Evolutionary conservation across 2,329 filamentous ascomycete species (phyloP).

Genomic region (Hirsutella thompsonii): DNA sequence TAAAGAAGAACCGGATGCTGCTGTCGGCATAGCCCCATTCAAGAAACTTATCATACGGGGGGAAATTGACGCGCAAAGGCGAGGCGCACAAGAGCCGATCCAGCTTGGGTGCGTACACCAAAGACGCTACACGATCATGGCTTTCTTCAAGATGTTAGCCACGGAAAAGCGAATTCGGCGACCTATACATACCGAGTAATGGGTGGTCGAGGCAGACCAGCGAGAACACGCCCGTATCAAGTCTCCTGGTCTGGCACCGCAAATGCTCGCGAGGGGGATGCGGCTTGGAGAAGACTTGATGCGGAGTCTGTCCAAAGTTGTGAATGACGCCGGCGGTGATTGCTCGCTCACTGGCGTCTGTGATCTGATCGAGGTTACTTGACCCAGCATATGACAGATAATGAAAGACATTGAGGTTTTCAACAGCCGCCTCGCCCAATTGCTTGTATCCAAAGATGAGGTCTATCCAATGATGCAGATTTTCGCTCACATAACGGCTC

Average conservation of each 20-base stretch:
- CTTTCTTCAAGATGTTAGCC: conserved; percentile 31
- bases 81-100: conserved; percentile 76
- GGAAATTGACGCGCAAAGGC: conserved; percentile 75
- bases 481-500: conserved; percentile 79
- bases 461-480: conserved; percentile 92
- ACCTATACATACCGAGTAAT: conserved; percentile 43
- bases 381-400: conserved; percentile 91
- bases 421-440: conserved; percentile 79
- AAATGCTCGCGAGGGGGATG: conserved; percentile 67
- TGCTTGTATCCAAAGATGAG: conserved; percentile 92
- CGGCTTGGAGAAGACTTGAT: conserved; percentile 77
- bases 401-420: conserved; percentile 90
- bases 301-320: conserved; percentile 95
- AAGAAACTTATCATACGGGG: conserved; percentile 84
- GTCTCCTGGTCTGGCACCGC: conserved; percentile 48
- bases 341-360: conserved; percentile 72
- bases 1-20: conserved; percentile 80
- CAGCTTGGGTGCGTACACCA: conserved; percentile 66
- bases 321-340: conserved; percentile 94
- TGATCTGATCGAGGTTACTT: conserved; percentile 82
- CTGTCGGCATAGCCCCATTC: conserved; percentile 96
- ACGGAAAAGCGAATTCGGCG: neutral
- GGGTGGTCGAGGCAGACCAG: conserved; percentile 69
- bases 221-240: conserved; percentile 68
- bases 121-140: conserved; percentile 65